Evolutionary conservation across 441 rosid species (phyloP), one percentile per base, ranked within the genome.

Genomic region (Gossypium davidsonii): DNA sequence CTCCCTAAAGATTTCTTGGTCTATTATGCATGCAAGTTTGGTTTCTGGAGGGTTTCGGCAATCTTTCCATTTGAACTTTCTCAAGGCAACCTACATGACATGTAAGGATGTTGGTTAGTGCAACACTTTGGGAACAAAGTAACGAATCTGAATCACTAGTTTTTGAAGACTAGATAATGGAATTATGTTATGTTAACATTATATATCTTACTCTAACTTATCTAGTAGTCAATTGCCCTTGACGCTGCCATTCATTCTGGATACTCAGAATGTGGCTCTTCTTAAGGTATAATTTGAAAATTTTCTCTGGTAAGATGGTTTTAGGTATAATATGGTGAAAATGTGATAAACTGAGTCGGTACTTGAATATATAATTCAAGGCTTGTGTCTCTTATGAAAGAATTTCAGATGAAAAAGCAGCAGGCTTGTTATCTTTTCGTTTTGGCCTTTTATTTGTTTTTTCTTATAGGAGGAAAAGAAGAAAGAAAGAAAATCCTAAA

Each of bases 31-130:
- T 31, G 90, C 88, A 73, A 90, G 81, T 83, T 82, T 88, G 25
- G 84, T 84, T 37, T 67, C 76, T 15, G 77, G 80, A 64, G 95
- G 93, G 78, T 79, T 74, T 74, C 77, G 71, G 46, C 93, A 85
- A 73, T 90, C 89, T 80, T 87, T 88, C 92, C 93, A 87, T 75
- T 83, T 82, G 49, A 85, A 90, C 74, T 83, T 83, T 82, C 90
- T 82, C 53, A 79, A 77, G 2, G 86, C 85, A 67, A 87, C 95
- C 93, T 88, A 74, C 75, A 74, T 12, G 76, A 59, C 46, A 74
- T 71, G 58, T 53, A 51, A 61, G 14, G 17, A 61, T 57, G 63
- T 14, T 62, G 10, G 17, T 67, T 34, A 64, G 34, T n/a, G 12
- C 66, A 25, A 53, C 51, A 20, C 63, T 69, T 44, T 62, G n/a